Evolutionary conservation across 148 eudicot species (phyloP).

Genomic region (Fallopia convolvulus): DNA sequence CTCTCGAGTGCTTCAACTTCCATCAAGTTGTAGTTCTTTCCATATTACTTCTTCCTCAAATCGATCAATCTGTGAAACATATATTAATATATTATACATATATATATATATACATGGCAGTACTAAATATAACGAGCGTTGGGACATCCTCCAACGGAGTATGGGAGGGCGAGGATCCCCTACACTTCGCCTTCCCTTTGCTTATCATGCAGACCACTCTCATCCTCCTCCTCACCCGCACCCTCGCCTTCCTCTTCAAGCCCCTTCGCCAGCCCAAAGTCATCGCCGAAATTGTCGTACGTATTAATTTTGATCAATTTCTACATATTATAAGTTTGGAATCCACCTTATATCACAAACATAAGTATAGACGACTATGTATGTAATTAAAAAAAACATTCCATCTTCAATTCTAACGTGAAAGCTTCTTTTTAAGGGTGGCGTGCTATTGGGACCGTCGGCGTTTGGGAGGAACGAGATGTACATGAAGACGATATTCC

Average conservation of each 20-base stretch:
- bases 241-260: conserved; percentile 33
- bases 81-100: too few relatives aligned
- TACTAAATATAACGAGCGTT: conserved; percentile 26
- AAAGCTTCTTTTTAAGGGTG: conserved; percentile 27
- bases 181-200: conserved; percentile 35
- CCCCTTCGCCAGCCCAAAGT: conserved; percentile 55
- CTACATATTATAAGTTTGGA: too few relatives aligned
- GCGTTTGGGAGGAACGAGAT: conserved; percentile 31
- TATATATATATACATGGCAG: not conserved
- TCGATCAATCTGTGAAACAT: not conserved
- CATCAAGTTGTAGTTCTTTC: not conserved
- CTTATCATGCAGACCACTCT: conserved; percentile 37
- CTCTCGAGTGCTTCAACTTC: too few relatives aligned
- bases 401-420: too few relatives aligned
- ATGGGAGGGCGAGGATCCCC: conserved; percentile 31
- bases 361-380: too few relatives aligned
- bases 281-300: conserved; percentile 45
- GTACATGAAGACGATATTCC: conserved; percentile 26
- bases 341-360: too few relatives aligned
- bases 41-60: not conserved
- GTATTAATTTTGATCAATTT: not conserved
- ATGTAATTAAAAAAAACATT: too few relatives aligned
- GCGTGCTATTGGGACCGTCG: conserved; percentile 47
- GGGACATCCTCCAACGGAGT: conserved; percentile 34
- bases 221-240: conserved; percentile 28